A percentile compares a stretch with the other conserved stretches of the same genome.
These are phyloP conservation scores for Priceomyces castillae DNA, from an alignment of 805 yeast species.

Conservation along the genomic window DNA sequence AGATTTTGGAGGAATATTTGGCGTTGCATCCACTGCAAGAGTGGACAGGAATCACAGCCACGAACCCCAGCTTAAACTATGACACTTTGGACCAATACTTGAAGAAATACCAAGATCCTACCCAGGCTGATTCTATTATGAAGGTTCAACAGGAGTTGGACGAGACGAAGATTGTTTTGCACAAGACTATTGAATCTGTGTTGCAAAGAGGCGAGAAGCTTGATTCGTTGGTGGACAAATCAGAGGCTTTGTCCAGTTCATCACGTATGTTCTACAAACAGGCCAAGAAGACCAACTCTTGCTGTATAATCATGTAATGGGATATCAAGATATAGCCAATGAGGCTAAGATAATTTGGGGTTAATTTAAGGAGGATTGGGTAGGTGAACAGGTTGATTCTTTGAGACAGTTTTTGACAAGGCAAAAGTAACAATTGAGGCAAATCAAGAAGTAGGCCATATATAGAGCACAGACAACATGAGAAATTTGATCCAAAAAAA, in stretches of 20 bases:
- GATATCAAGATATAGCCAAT: too few relatives aligned
- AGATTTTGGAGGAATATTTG: conserved; percentile 85
- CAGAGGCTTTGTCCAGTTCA: conserved; percentile 84
- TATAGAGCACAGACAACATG: too few relatives aligned
- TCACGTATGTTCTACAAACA: conserved; percentile 95
- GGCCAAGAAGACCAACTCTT: conserved; percentile 87
- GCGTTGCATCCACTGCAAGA: conserved; percentile 72
- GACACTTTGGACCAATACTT: conserved; percentile 67
- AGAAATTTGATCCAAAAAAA: too few relatives aligned
- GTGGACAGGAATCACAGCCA: conserved; percentile 56
- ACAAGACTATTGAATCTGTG: conserved; percentile 91
- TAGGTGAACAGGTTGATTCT: too few relatives aligned
- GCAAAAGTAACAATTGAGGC: too few relatives aligned
- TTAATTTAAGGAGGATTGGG: too few relatives aligned
- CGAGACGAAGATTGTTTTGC: conserved; percentile 94
- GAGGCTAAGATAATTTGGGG: too few relatives aligned
- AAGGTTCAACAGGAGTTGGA: conserved; percentile 96
- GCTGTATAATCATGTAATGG: conserved; percentile 69
- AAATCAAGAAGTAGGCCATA: too few relatives aligned
- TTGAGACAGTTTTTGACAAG: too few relatives aligned
- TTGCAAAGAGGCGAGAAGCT: conserved; percentile 95
- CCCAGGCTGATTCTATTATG: conserved; percentile 95
- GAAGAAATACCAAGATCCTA: conserved; percentile 89
- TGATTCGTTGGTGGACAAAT: conserved; percentile 90
- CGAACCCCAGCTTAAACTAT: conserved; percentile 46